These are phyloP conservation scores for Globisporangium barbulae DNA, from an alignment of 352 stramenopile species.

Conservation along the genomic window DNA sequence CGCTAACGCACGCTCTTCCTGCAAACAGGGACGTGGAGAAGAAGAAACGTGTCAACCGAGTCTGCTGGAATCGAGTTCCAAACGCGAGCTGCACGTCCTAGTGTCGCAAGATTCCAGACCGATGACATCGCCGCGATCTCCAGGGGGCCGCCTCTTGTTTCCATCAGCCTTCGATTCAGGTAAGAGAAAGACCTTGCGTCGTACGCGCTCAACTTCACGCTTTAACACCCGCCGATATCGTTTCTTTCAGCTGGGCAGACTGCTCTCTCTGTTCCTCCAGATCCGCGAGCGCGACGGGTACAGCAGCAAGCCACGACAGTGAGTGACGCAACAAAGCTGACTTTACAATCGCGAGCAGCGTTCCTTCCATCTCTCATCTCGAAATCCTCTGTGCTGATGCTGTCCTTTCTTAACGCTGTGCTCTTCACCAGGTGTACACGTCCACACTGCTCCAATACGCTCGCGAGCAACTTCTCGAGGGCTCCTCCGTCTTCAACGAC, in stretches of 20 bases:
- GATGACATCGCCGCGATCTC: constrained; percentile 17
- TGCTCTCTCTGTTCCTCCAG: constrained; percentile 26
- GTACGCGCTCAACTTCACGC: background rate
- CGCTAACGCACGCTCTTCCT: background rate
- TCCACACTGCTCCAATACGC: constrained; percentile 30
- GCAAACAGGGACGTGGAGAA: background rate
- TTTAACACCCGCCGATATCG: background rate
- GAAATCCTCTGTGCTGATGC: background rate
- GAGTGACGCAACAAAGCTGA: background rate
- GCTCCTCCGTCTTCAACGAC: constrained; percentile 13
- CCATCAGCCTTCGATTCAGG: constrained; percentile 31
- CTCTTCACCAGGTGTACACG: constrained; percentile 25
- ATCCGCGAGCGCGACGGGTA: constrained; percentile 22
- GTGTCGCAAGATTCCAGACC: constrained; percentile 11
- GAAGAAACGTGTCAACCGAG: constrained; percentile 5
- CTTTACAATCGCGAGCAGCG: background rate
- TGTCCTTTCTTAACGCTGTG: background rate
- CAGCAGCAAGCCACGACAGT: constrained; percentile 21
- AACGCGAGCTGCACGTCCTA: constrained; percentile 6
- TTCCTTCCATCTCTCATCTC: background rate
- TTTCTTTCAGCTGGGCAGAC: constrained; percentile 19
- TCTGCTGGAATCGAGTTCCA: constrained; percentile 12
- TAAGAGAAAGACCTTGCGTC: constrained; percentile 4
- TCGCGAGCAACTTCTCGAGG: constrained; percentile 29
- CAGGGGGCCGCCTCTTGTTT: constrained; percentile 16